A percentile compares a stretch with the other conserved stretches of the same genome.
Conservation (phyloP, 2,329 filamentous ascomycete species). For the Didymella arachidicola region DNA sequence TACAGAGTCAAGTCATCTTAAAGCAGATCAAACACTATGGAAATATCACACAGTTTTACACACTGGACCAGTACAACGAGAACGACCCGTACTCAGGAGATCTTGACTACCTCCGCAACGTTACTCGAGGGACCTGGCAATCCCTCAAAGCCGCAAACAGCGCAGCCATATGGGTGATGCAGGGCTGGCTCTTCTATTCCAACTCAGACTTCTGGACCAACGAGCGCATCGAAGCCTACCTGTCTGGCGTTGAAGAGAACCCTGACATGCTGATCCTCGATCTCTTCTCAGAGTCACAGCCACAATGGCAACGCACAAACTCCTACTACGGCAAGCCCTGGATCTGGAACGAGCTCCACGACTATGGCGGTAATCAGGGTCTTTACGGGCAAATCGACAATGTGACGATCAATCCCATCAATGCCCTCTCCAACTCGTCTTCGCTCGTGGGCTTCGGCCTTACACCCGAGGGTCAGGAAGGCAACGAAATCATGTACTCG, state of each 20-base stretch:
- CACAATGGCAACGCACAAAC: constrained; percentile 61
- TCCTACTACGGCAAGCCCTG: constrained; percentile 62
- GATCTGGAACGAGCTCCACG: constrained; percentile 63
- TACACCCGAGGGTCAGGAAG: constrained; percentile 24
- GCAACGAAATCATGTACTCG: constrained; percentile 63
- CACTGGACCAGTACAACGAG: constrained; percentile 64
- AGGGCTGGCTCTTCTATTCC: constrained; percentile 51
- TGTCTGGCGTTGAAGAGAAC: constrained; percentile 55
- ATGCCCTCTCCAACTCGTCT: not conserved
- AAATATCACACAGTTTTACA: constrained; percentile 59
- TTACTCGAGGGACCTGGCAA: constrained; percentile 56
- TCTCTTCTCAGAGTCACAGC: constrained; percentile 59
- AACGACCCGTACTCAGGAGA: constrained; percentile 59
- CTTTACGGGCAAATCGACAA: constrained; percentile 61
- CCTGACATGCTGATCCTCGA: constrained; percentile 61
- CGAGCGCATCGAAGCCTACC: constrained; percentile 58
- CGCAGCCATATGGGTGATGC: constrained; percentile 61
- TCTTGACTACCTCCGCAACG: constrained; percentile 53
- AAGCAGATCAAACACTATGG: constrained; percentile 59
- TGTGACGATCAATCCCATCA: constrained; percentile 52
- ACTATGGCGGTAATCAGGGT: constrained; percentile 60
- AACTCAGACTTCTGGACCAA: constrained; percentile 56
- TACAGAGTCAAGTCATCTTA: constrained; percentile 34
- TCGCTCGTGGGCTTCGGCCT: not conserved
- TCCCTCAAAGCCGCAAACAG: constrained; percentile 59